Conservation (phyloP, 192 early-diverging fungal species). For the Oehlia diaphana region DNA sequence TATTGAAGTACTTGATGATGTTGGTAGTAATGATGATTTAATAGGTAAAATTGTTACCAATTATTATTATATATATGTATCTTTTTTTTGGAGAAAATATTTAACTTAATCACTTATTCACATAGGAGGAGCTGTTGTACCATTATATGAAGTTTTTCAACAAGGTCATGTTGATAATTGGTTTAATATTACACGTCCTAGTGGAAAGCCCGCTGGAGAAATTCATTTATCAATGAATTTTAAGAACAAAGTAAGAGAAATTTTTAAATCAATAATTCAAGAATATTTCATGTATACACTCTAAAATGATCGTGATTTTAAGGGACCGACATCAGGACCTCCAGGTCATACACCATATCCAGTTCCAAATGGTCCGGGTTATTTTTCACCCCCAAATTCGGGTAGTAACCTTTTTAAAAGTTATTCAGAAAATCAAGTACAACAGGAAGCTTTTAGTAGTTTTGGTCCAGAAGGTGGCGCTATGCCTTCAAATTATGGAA, state of each 20-base stretch:
- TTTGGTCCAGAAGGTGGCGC: neutral
- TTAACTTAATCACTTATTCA: neutral
- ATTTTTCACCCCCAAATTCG: neutral
- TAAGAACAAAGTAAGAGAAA: neutral
- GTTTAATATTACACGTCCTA: conserved; percentile 9
- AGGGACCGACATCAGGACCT: neutral
- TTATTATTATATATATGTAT: too few relatives aligned
- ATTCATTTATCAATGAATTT: conserved; percentile 9
- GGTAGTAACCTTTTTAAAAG: neutral
- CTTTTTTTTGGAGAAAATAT: too few relatives aligned
- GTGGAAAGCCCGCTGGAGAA: conserved; percentile 5
- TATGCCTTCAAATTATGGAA: neutral
- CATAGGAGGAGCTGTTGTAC: neutral
- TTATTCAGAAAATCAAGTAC: neutral
- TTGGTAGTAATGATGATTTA: neutral
- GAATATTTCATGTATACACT: neutral
- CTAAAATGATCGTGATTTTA: neutral
- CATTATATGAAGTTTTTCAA: neutral
- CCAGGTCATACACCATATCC: neutral
- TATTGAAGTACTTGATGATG: conserved; percentile 10
- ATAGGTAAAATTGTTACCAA: neutral
- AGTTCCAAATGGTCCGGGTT: neutral
- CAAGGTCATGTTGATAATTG: neutral
- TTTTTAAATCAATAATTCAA: neutral
- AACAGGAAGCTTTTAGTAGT: neutral